Conservation (phyloP, 805 yeast species). For the Saccharomycopsis synnaedendra region DNA sequence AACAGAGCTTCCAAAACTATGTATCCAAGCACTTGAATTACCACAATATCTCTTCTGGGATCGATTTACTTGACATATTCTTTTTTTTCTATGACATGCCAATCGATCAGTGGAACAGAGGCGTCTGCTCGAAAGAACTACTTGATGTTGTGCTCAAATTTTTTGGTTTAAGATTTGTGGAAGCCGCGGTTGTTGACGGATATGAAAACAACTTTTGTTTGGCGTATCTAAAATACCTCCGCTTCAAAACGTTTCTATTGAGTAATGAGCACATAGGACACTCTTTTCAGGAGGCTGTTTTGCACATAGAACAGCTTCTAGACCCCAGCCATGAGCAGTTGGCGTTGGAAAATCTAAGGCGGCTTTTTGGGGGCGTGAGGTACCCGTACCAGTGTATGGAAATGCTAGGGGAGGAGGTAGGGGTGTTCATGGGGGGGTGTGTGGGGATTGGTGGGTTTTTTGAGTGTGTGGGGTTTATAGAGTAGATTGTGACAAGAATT, state of each 20-base stretch:
- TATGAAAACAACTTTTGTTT: constrained; percentile 6
- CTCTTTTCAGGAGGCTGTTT: not conserved
- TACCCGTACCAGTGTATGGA: too few species aligned
- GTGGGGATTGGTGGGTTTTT: too few species aligned
- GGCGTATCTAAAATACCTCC: constrained; percentile 1
- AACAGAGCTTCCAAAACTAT: not conserved
- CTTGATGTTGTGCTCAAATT: not conserved
- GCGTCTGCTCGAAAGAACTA: constrained; percentile 1
- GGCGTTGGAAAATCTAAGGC: too few species aligned
- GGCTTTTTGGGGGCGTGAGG: too few species aligned
- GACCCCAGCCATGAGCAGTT: not conserved
- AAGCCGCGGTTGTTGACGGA: not conserved
- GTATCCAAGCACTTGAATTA: not conserved
- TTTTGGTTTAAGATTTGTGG: constrained; percentile 3
- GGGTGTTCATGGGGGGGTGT: too few species aligned
- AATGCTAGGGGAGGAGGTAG: too few species aligned
- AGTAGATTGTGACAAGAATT: too few species aligned
- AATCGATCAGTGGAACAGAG: not conserved
- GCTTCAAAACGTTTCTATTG: constrained; percentile 8
- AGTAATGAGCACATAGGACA: not conserved
- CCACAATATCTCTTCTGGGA: not conserved
- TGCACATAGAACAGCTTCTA: constrained; percentile 1
- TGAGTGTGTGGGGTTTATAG: too few species aligned
- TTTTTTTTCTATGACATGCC: constrained; percentile 7
- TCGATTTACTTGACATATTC: constrained; percentile 4